A percentile compares a stretch with the other conserved stretches of the same genome.
Evolutionary conservation across 192 early-diverging fungal genomes (phyloP).

Genomic region (Coemansia sp.): DNA sequence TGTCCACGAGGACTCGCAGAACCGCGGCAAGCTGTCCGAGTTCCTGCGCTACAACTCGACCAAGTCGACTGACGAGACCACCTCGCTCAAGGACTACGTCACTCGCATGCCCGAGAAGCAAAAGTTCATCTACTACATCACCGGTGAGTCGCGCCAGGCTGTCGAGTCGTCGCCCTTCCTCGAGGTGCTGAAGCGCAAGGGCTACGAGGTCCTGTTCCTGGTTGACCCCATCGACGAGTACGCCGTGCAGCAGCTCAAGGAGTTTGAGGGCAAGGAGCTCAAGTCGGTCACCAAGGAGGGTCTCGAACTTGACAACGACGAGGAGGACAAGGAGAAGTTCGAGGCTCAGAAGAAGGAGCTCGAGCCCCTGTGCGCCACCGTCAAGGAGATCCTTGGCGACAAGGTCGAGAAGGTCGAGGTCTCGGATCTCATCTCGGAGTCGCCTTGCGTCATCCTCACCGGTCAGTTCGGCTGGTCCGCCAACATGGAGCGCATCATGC

Average conservation of each 20-base stretch:
- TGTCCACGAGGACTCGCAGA: conserved; percentile 97
- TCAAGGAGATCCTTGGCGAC: conserved; percentile 99
- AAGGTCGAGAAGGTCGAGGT: conserved; percentile 94
- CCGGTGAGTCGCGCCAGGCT: conserved; percentile 89
- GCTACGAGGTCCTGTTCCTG: conserved; percentile 98
- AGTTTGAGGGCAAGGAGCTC: conserved; percentile 99
- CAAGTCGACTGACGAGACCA: conserved; percentile 97
- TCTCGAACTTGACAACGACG: conserved; percentile 98
- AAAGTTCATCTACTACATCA: conserved; percentile 99
- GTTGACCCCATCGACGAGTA: conserved; percentile 99
- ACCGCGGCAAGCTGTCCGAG: conserved; percentile 96
- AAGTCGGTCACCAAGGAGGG: conserved; percentile 99
- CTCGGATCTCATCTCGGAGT: conserved; percentile 96
- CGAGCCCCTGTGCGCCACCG: conserved; percentile 90
- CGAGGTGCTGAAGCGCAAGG: conserved; percentile 99
- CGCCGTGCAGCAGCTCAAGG: conserved; percentile 96
- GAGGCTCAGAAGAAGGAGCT: conserved; percentile 93
- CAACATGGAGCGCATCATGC: conserved; percentile 99
- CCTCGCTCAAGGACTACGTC: conserved; percentile 99
- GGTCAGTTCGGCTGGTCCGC: conserved; percentile 99
- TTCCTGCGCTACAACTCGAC: conserved; percentile 98
- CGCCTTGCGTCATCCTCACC: conserved; percentile 98
- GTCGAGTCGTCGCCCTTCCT: conserved; percentile 98
- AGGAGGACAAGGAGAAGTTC: conserved; percentile 94
- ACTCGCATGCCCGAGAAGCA: conserved; percentile 99